A percentile compares a stretch with the other conserved stretches of the same genome.
phyloP scores from a whole-genome alignment of 352 stramenopile genomes.

The Pythium folliculosum region DNA sequence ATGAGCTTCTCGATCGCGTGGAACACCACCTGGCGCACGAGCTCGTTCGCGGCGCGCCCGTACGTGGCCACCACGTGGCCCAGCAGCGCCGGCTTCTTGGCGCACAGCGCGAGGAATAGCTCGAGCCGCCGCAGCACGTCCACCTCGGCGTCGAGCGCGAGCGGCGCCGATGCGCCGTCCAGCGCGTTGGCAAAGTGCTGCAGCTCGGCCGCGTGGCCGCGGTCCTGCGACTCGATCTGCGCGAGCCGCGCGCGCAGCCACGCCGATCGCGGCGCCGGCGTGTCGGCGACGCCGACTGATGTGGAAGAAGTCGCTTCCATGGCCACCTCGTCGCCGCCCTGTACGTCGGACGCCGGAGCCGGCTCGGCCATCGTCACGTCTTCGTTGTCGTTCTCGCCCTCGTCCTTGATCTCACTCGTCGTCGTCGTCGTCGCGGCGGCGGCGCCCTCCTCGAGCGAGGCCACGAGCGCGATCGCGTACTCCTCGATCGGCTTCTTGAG shows the following conservation, averaged over 20 bases:
- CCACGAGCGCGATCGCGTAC: constrained; percentile 59
- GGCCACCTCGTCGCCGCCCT: background rate
- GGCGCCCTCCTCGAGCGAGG: constrained; percentile 37
- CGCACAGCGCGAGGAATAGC: constrained; percentile 70
- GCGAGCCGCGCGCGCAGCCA: constrained; percentile 26
- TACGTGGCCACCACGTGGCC: constrained; percentile 63
- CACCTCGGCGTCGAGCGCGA: constrained; percentile 43
- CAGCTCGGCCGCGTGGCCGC: constrained; percentile 33
- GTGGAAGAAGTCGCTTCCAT: constrained; percentile 1
- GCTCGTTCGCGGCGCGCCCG: constrained; percentile 50
- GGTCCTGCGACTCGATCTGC: constrained; percentile 16
- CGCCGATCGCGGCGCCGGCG: background rate
- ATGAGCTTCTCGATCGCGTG: constrained; percentile 85
- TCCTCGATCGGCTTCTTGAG: constrained; percentile 64
- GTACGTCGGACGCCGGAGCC: background rate
- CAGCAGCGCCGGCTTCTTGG: constrained; percentile 72
- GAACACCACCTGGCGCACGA: constrained; percentile 72
- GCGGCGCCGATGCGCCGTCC: background rate
- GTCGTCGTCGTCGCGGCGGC: too few species aligned
- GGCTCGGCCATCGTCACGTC: background rate
- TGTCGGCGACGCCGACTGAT: background rate
- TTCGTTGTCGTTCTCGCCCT: background rate
- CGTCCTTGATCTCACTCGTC: background rate
- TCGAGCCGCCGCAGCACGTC: constrained; percentile 74
- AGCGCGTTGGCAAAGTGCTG: constrained; percentile 43